Evolutionary conservation across 129 eudicot genomes (phyloP), one percentile per base, ranked within the genome.

Genomic region (Gnaphalium uliginosum): DNA sequence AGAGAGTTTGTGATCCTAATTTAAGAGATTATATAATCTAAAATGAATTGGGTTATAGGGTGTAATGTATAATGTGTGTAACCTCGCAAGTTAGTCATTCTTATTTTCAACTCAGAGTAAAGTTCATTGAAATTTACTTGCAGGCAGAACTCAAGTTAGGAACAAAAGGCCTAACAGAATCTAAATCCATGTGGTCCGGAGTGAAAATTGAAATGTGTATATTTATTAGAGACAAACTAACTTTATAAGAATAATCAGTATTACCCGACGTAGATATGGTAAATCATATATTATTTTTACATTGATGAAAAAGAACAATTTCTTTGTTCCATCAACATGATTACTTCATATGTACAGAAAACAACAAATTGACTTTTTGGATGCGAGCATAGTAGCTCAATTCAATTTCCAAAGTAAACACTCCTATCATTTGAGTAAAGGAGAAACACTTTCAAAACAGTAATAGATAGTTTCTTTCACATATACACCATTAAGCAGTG

Each of bases 1-100:
- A 72, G 54, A 74, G 30, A 61, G 14, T 37, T 18, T 39, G 14
- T 74, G 35, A 43, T 54, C 30, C 32, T 71, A 71, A 71, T 17
- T 15, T 4, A 72, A n/a, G 32, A 25, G 32, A 2, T 29, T 30
- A 26, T 5, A 17, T 14, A 18, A 70, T 51, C 41, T n/a, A 70
- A 70, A n/a, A 71, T n/a, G 29, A 71, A 58, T 53, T 6, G 22
- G 32, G 50, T 53, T 30, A 56, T 54, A 53, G 29, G 65, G 65
- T 21, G 4, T 56, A 72, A 14, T 21, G 17, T 22, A 64, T 3
- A 74, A 43, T 64, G 53, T 0, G 23, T 37, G 25, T 30, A 46
- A 9, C 48, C 63, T 75, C 64, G 46, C 33, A 33, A 22, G 27
- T 54, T 18, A 54, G 11, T 54, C 61, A 56, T 56, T 56, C 61